Percentiles rank a stretch among this genome's conserved stretches.
Conservation (phyloP, 495 filamentous ascomycete genomes). For the Pseudevernia furfuracea region DNA sequence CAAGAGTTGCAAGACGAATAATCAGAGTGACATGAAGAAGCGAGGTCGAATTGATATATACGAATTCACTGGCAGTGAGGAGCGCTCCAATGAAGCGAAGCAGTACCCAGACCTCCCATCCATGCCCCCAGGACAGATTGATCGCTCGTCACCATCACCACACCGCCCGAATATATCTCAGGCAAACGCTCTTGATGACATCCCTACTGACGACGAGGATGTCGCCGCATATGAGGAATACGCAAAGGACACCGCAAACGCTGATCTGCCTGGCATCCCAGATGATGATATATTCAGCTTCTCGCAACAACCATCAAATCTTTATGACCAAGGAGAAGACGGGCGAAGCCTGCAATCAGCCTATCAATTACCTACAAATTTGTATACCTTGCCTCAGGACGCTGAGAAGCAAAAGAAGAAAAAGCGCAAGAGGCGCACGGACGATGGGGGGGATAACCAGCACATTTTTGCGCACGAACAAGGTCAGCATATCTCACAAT, state of each 20-base stretch:
- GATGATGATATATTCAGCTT: conserved; percentile 9
- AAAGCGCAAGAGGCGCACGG: not conserved
- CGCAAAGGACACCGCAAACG: conserved; percentile 14
- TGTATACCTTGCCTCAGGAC: not conserved
- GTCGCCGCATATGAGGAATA: conserved; percentile 15
- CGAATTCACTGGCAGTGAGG: not conserved
- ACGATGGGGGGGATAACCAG: not conserved
- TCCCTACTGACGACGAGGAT: conserved; percentile 25
- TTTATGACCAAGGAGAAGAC: not conserved
- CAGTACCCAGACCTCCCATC: conserved; percentile 13
- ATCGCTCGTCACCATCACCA: conserved; percentile 3
- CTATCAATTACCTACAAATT: conserved; percentile 3
- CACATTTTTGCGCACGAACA: not conserved
- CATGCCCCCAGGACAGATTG: conserved; percentile 7
- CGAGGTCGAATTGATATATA: not conserved
- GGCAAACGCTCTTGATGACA: conserved; percentile 21
- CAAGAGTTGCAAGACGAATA: conserved; percentile 8
- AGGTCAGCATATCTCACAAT: conserved; percentile 18
- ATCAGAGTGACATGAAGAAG: not conserved
- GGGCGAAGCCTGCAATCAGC: conserved; percentile 4
- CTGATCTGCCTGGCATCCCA: conserved; percentile 1
- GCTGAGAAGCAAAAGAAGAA: conserved; percentile 13
- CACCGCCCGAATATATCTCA: not conserved
- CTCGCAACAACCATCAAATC: conserved; percentile 11
- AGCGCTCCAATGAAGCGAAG: not conserved